Conservation (phyloP, 202 grass and related monocot genomes). For the Elaeis oleifera region DNA sequence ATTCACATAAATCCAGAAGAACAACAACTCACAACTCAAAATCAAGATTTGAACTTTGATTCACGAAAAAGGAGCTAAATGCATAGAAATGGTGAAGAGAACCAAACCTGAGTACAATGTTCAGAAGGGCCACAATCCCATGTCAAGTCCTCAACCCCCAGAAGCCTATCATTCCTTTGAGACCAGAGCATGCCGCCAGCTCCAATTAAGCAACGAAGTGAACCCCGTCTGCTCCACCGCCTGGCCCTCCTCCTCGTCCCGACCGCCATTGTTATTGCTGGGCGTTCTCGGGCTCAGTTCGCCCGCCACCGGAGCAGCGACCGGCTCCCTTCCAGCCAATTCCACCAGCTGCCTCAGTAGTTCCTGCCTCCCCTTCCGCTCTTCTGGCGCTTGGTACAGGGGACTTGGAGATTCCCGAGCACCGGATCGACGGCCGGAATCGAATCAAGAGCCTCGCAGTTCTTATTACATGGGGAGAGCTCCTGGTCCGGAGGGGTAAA, state of each 20-base stretch:
- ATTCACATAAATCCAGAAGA: too few relatives aligned
- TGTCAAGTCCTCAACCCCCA: background rate
- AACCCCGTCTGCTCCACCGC: background rate
- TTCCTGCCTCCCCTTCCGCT: constrained; percentile 36
- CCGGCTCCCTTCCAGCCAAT: constrained; percentile 51
- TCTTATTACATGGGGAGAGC: constrained; percentile 10
- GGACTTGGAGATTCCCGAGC: constrained; percentile 66
- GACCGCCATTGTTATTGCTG: constrained; percentile 28
- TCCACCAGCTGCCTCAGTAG: constrained; percentile 64
- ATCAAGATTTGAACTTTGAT: too few relatives aligned
- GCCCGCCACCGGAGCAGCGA: constrained; percentile 11
- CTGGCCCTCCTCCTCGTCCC: constrained; percentile 10
- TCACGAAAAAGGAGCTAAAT: too few relatives aligned
- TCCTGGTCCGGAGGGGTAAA: background rate
- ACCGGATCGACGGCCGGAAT: constrained; percentile 50
- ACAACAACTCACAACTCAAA: too few relatives aligned
- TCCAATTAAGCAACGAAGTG: background rate
- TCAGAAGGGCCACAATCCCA: background rate
- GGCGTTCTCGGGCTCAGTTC: constrained; percentile 57
- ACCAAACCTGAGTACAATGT: background rate
- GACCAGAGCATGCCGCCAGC: background rate
- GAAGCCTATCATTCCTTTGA: background rate
- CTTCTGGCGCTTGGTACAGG: constrained; percentile 31
- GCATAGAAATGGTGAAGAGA: background rate
- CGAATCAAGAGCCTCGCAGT: constrained; percentile 46